Base-by-base conservation (phyloP, 768 basidiomycete genomes). In the Coprinopsis strossmayeri region DNA sequence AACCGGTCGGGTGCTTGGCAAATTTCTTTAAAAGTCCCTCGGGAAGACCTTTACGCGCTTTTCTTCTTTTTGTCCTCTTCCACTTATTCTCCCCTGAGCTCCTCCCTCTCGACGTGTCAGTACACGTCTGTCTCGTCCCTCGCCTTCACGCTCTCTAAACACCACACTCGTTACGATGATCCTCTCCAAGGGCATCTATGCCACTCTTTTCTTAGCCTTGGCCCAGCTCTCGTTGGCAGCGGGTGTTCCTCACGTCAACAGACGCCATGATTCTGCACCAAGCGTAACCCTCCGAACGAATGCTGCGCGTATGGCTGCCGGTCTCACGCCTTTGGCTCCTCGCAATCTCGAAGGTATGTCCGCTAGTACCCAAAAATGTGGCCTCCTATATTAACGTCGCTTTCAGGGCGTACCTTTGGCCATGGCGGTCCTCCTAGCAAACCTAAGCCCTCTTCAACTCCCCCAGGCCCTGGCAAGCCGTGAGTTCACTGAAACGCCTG, bases 301-400 rank as follows among this genome's bases (percentile, higher is more conserved):
- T 38, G 50, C 50, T 34, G 50, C 50, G 18, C 50, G 50, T 26
- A 51, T 51, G 50, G 50, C 50, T 1, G 45, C 35, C 21, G 50
- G 50, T 28, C 21, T 51, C 13, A n/a, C 11, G 34, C 50, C 50
- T 20, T 28, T 39, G 13, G 25, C 50, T 23, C 50, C 50, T 23
- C 12, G 20, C 24, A 21, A 32, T 15, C 43, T 46, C 17, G 24
- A 46, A 24, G 20, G 45, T 46, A 35, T n/a, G 25, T 27, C 28
- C 11, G 15, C 28, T 32, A 27, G 4, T 18, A 5, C 3, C 25
- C 43, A n/a, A 1, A 13, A 7, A 23, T 13, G 23, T 1, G 3
- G n/a, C 23, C 41, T 26, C 20, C 18, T 21, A 11, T 41, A 3
- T 7, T 27, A n/a, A 4, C 4, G 5, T 23, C 9, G 37, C 21